Evolutionary conservation across 2,329 filamentous ascomycete genomes (phyloP), one percentile per base, ranked within the genome.

Genomic region (Sporothrix inflata): DNA sequence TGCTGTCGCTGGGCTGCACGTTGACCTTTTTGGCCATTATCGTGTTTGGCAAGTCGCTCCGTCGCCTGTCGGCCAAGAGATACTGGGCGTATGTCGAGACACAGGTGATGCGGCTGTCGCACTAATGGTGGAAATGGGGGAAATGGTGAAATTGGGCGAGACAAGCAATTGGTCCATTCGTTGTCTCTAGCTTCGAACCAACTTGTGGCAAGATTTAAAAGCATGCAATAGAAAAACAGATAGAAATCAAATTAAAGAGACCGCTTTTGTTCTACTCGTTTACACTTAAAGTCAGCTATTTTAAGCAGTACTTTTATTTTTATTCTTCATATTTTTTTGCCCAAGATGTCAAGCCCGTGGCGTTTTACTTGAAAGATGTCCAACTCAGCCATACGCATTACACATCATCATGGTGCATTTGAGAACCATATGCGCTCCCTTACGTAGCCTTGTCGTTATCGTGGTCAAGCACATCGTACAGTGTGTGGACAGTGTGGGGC

Each of bases 1-100:
- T 71, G 60, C 61, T 71, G 6, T 71, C 70, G 38, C 70, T 71
- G 27, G 70, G 61, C 49, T 67, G 61, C 57, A 71, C 70, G 24
- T 24, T 19, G 8, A 67, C 70, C 4, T 71, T 71, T 12, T 19
- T 71, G 38, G 27, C 24, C 11, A 38, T 71, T 14, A 12, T 71
- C 24, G 51, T 53, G 38, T 60, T 47, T 24, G 70, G 70, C 51
- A 71, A 71, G 61, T 27, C 51, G 34, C 30, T 63, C 45, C 69
- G 69, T 6, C 27, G 60, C 12, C 27, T 21, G 53, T 70, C 68
- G 24, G 68, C 68, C 19, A 51, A 51, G 40, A 40, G 55, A 16
- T 70, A 70, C 68, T 70, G 68, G 68, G 53, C 47, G 19, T 51
- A 51, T 21, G 47, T 51, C 47, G 47, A 51, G 47, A 51, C 47